phyloP scores from a whole-genome alignment of 192 early-diverging fungal species.

The Coemansia sp. region DNA sequence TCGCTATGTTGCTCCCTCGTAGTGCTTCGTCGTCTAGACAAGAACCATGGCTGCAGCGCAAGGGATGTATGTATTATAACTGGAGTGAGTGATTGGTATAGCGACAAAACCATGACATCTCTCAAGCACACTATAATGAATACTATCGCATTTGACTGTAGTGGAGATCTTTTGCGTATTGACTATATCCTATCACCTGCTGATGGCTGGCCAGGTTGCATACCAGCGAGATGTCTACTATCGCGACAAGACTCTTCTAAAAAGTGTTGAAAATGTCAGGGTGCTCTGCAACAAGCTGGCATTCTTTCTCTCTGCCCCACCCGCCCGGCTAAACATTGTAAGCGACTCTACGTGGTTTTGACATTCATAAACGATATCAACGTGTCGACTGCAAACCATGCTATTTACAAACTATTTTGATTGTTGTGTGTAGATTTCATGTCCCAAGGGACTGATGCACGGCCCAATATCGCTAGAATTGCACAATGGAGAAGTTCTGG shows the following conservation, averaged over 20 bases:
- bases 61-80: constrained; percentile 16
- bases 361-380: neutral
- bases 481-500: constrained; percentile 12
- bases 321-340: constrained; percentile 38
- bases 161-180: constrained; percentile 27
- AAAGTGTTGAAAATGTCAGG: constrained; percentile 40
- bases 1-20: neutral
- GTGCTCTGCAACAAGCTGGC: constrained; percentile 29
- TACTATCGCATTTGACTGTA: neutral
- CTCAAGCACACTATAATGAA: neutral
- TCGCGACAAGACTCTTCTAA: constrained; percentile 24
- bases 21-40: neutral
- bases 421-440: constrained; percentile 18
- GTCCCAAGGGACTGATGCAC: constrained; percentile 40
- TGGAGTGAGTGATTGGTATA: neutral
- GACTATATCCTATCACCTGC: constrained; percentile 15
- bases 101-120: neutral
- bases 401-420: neutral
- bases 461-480: constrained; percentile 32
- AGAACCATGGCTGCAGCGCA: neutral
- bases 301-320: constrained; percentile 15
- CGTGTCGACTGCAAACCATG: neutral
- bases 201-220: constrained; percentile 27
- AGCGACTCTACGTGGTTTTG: neutral
- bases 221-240: constrained; percentile 51